Conservation (phyloP, 495 filamentous ascomycete species). For the Penicillium turbatum region DNA sequence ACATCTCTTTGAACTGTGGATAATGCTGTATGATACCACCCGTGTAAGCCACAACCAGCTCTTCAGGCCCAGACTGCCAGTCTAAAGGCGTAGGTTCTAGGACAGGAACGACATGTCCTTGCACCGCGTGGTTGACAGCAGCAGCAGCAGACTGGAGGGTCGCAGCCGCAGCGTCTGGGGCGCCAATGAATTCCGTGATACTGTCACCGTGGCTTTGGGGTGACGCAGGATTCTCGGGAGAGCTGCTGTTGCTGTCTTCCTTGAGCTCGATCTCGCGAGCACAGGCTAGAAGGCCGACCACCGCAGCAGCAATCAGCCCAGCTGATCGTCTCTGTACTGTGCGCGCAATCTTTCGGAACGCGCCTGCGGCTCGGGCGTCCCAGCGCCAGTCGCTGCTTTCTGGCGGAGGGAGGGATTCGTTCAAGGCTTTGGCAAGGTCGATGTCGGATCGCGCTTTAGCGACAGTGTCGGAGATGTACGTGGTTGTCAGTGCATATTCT, state of each 20-base stretch:
- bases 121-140: conserved; percentile 14
- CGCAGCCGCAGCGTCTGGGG: conserved; percentile 10
- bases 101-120: conserved; percentile 45
- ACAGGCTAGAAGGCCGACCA: conserved; percentile 62
- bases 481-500: conserved; percentile 63
- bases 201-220: conserved; percentile 26
- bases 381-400: conserved; percentile 50
- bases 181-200: conserved; percentile 2
- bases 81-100: conserved; percentile 35
- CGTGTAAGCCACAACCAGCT: conserved; percentile 72
- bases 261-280: conserved; percentile 59
- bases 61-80: conserved; percentile 50
- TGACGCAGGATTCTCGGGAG: conserved; percentile 31
- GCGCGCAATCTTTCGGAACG: conserved; percentile 57
- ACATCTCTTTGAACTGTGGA: conserved; percentile 65
- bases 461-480: conserved; percentile 62
- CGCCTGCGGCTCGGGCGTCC: conserved; percentile 52
- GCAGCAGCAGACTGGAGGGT: conserved; percentile 1
- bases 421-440: conserved; percentile 47
- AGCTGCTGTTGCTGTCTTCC: conserved; percentile 39
- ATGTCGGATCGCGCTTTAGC: conserved; percentile 45
- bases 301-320: conserved; percentile 66
- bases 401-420: conserved; percentile 49
- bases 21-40: conserved; percentile 76
- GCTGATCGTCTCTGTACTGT: conserved; percentile 65